phyloP scores from a whole-genome alignment of 2,329 filamentous ascomycete genomes.

The Pseudogymnoascus sp. region DNA sequence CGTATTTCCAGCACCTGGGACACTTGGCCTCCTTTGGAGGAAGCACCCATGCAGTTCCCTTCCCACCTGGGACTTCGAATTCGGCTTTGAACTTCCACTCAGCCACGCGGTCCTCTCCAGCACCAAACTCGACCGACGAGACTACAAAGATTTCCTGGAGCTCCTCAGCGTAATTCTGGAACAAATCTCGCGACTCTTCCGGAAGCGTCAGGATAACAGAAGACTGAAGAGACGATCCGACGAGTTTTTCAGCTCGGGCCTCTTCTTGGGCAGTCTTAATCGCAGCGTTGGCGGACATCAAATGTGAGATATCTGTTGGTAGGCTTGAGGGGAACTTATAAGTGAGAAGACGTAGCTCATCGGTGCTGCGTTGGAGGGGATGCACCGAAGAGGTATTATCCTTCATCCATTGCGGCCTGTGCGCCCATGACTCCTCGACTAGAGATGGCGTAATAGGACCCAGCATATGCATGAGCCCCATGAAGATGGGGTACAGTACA shows the following conservation, averaged over 20 bases:
- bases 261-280: constrained; percentile 70
- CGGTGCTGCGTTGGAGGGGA: constrained; percentile 33
- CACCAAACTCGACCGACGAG: constrained; percentile 48
- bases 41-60: constrained; percentile 22
- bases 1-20: constrained; percentile 79
- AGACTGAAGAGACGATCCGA: constrained; percentile 76
- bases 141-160: constrained; percentile 58
- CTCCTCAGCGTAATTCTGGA: constrained; percentile 30
- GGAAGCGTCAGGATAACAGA: constrained; percentile 51
- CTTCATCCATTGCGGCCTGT: constrained; percentile 59
- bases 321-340: constrained; percentile 13
- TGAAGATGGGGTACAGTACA: constrained; percentile 57
- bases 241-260: constrained; percentile 59
- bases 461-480: constrained; percentile 68
- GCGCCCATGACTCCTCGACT: constrained; percentile 81
- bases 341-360: constrained; percentile 13
- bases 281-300: constrained; percentile 41
- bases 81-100: constrained; percentile 35
- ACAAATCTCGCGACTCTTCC: constrained; percentile 23
- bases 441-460: constrained; percentile 74
- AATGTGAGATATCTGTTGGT: constrained; percentile 18
- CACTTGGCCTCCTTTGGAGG: constrained; percentile 60
- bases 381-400: constrained; percentile 33
- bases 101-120: constrained; percentile 37
- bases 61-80: constrained; percentile 21